Base-by-base conservation (phyloP, 2,329 filamentous ascomycete species). In the Aureobasidium lini region DNA sequence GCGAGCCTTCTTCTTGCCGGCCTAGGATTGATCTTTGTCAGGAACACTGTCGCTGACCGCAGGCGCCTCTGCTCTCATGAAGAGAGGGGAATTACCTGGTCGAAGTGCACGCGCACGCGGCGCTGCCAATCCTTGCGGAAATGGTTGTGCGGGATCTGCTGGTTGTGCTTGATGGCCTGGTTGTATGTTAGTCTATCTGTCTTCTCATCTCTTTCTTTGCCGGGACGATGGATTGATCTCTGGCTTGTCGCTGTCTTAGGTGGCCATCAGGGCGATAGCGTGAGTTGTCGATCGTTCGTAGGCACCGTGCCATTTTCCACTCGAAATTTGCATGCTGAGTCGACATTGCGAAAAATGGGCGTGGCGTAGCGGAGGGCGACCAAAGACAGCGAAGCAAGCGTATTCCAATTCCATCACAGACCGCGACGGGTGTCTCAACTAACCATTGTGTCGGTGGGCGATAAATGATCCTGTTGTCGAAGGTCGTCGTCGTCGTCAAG, bases 121-220 rank as follows among this genome's bases (percentile, higher is more conserved):
- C 91, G 90, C 82, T 97, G 92, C 94, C 94, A 99, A 85, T 99
- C 92, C 90, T 96, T 96, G 83, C 90, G 92, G 90, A 96, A 96
- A 79, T 96, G 92, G 86, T 95, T 95, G 86, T 93, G 89, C 78
- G 89, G 88, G 80, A 96, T 88, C 84, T 93, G 89, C 84, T 96
- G 91, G 84, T 97, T 97, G 89, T 96, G 91, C 87, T 95, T 95
- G 90, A 97, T 96, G 85, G 93, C 89, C 92, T 59, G 47, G 9
- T 16, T 18, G 9, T 6, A 40, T 59, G 47, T 59, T 40, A 59
- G 57, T 44, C 8, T 39, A 23, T 39, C 3, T 53, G 18, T 56
- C 10, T 10, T 34, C 18, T 34, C 28, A 5, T 40, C 34, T 39
- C 16, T 42, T 37, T 44, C 39, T 43, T 34, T 29, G 42, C 31